Evolutionary conservation across 2,329 filamentous ascomycete genomes (phyloP).

Genomic region (Calonectria hawksworthii): DNA sequence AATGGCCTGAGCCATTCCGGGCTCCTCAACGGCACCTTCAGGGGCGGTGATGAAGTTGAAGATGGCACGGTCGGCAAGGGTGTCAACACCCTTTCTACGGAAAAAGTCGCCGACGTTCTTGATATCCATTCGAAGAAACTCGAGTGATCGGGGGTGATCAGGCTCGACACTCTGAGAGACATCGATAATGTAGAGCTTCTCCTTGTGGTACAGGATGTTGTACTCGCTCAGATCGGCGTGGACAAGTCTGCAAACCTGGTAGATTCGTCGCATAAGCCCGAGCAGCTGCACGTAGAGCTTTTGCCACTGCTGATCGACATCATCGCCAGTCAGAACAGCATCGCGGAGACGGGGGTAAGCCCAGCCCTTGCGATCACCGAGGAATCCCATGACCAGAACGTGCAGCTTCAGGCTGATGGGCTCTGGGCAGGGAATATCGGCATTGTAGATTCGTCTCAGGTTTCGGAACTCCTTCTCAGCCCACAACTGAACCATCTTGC

Average conservation of each 20-base stretch:
- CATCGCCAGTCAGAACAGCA: conserved; percentile 78
- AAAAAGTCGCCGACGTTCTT: conserved; percentile 98
- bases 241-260: conserved; percentile 91
- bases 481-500: conserved; percentile 98
- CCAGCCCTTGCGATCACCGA: conserved; percentile 89
- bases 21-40: conserved; percentile 72
- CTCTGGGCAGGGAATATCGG: conserved; percentile 91
- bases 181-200: conserved; percentile 92
- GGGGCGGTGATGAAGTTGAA: conserved; percentile 85
- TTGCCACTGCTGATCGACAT: conserved; percentile 80
- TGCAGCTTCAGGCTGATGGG: conserved; percentile 92
- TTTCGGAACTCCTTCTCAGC: conserved; percentile 99
- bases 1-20: conserved; percentile 72
- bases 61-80: conserved; percentile 81
- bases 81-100: conserved; percentile 85
- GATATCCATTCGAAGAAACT: conserved; percentile 98
- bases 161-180: conserved; percentile 98
- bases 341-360: conserved; percentile 92
- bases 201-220: conserved; percentile 91
- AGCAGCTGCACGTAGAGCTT: conserved; percentile 86
- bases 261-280: conserved; percentile 91
- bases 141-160: conserved; percentile 91
- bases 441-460: conserved; percentile 83
- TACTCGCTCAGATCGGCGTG: conserved; percentile 99
- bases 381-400: conserved; percentile 93